Evolutionary conservation across 495 filamentous ascomycete species (phyloP).

Genomic region (Neurospora discreta): DNA sequence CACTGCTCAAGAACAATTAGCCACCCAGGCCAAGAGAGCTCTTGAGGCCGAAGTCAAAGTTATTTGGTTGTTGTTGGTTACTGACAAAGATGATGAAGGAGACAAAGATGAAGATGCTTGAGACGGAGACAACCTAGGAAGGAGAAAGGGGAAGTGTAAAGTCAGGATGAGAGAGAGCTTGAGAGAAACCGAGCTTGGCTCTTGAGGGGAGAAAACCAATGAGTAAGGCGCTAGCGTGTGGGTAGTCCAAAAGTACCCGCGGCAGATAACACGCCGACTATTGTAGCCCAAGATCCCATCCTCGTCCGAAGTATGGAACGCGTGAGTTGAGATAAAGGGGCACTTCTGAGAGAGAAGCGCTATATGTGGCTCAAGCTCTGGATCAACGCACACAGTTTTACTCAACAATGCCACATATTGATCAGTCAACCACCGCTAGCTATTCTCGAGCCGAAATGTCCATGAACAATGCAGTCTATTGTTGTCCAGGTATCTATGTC

Average conservation of each 20-base stretch:
- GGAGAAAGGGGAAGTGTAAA: neutral
- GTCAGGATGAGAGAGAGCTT: neutral
- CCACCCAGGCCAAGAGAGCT: neutral
- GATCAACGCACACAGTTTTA: neutral
- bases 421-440: neutral
- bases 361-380: neutral
- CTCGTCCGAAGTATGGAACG: neutral
- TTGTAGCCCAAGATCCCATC: neutral
- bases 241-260: neutral
- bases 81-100: too few relatives aligned
- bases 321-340: neutral
- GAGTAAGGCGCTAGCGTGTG: neutral
- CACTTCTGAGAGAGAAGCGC: neutral
- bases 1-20: neutral
- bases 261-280: neutral
- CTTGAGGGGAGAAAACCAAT: neutral
- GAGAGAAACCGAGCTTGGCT: neutral
- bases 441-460: neutral
- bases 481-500: neutral
- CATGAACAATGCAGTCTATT: neutral
- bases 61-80: too few relatives aligned
- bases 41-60: neutral
- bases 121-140: neutral
- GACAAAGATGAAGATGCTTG: too few relatives aligned
- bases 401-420: neutral